Conservation (phyloP, 495 filamentous ascomycete species). For the Mycothermus thermophilus region DNA sequence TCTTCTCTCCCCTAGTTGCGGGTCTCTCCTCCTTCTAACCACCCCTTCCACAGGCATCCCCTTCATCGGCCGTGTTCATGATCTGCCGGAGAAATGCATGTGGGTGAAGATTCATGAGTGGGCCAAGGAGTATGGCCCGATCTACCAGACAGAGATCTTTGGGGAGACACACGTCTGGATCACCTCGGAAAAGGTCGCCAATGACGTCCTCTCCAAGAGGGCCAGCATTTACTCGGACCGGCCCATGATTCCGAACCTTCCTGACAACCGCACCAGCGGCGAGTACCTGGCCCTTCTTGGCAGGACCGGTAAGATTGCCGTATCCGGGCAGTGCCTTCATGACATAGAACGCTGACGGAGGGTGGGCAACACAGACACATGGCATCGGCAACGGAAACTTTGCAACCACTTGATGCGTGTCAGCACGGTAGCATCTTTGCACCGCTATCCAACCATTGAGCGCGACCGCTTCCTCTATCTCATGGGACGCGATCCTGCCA, state of each 20-base stretch:
- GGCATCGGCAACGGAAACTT: conserved; percentile 46
- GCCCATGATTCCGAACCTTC: conserved; percentile 38
- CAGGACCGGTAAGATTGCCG: conserved; percentile 29
- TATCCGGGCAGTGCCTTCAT: not conserved
- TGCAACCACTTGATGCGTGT: conserved; percentile 41
- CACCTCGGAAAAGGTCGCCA: conserved; percentile 40
- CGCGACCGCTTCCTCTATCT: conserved; percentile 40
- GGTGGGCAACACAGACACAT: conserved; percentile 27
- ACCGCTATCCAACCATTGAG: conserved; percentile 40
- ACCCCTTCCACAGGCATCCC: conserved; percentile 23
- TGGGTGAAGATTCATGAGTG: conserved; percentile 50
- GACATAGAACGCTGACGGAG: not conserved
- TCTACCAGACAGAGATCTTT: conserved; percentile 46
- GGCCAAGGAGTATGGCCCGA: conserved; percentile 47
- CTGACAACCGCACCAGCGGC: conserved; percentile 41
- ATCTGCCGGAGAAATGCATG: conserved; percentile 36
- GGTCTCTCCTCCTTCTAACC: not conserved
- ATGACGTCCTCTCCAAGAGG: conserved; percentile 46
- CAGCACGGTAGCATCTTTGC: conserved; percentile 28
- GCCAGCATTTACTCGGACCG: conserved; percentile 49
- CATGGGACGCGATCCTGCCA: conserved; percentile 23
- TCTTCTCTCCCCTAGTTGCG: no score
- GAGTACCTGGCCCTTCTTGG: conserved; percentile 43
- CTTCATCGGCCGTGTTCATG: conserved; percentile 44
- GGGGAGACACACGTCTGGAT: conserved; percentile 46